Base-by-base conservation (phyloP, 2,329 filamentous ascomycete species). In the Stenocarpella maydis region DNA sequence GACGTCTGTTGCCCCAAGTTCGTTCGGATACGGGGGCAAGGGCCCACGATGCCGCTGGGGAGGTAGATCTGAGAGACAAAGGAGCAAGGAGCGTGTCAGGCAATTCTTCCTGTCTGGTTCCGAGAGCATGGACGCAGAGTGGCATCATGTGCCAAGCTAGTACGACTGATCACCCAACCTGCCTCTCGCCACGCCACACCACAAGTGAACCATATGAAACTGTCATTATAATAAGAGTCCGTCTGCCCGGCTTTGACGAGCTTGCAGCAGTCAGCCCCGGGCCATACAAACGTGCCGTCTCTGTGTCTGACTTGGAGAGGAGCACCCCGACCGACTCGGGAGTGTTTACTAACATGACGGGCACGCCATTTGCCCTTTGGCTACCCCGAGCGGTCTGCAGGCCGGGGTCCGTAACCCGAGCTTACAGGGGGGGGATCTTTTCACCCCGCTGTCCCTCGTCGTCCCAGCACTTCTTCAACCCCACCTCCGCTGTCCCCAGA, bases 401-500 rank as follows among this genome's bases (percentile, higher is more conserved):
- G 41, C 64, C 70, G 52, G 66, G 34, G 37, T 41, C 45, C 34
- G 69, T 43, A 60, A 61, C 65, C 58, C 65, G 69, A 43, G 54
- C 21, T 31, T 26, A 41, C 69, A 69, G 61, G 69, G 69, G 69
- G 28, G 69, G 69, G 28, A 69, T 70, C 68, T 58, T 61, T 68
- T 49, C 64, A 68, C 69, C 71, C 71, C 67, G 68, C 71, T 69
- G 68, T 12, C n/a, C 4, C 65, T 34, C 50, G 53, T 28, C 52
- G 28, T 63, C 69, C 31, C 45, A 50, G 69, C 45, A 41, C 61
- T 54, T 66, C 68, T 63, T 54, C 68, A 52, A 55, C 63, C 52
- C 65, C 67, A 74, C 75, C 78, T 75, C 76, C 77, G 75, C 77
- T 73, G 76, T 73, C 70, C 58, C 66, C 69, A 72, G 72, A 65